These are phyloP conservation scores for Aspergillus sp. DNA, from an alignment of 2,329 filamentous ascomycete genomes.

Conservation along the genomic window DNA sequence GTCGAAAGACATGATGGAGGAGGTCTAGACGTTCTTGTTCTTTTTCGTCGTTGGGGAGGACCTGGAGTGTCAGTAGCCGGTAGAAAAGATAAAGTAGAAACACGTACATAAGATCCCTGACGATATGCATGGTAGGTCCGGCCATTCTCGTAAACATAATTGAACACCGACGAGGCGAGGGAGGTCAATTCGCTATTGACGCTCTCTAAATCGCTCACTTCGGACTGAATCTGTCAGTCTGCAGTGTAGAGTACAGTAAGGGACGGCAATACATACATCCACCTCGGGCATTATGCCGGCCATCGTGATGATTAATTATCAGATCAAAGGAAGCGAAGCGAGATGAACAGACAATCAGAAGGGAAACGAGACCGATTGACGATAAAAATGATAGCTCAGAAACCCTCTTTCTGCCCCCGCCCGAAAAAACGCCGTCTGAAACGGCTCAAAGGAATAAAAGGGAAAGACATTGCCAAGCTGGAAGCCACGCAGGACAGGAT, in stretches of 20 bases:
- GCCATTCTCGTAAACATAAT: constrained; percentile 26
- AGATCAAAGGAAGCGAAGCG: not conserved
- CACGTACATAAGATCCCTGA: constrained; percentile 12
- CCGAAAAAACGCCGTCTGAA: no score
- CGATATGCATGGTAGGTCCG: constrained; percentile 28
- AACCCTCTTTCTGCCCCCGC: no score
- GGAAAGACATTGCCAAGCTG: no score
- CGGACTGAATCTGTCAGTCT: not conserved
- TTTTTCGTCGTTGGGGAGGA: constrained; percentile 5
- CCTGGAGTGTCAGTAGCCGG: not conserved
- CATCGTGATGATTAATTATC: not conserved
- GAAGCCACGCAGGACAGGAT: no score
- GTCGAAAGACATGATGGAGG: constrained; percentile 24
- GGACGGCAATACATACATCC: not conserved
- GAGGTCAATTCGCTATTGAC: constrained; percentile 15
- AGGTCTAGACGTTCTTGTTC: constrained; percentile 5
- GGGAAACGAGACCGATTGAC: no score
- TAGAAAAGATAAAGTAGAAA: not conserved
- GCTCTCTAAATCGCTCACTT: constrained; percentile 7
- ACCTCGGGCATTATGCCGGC: not conserved
- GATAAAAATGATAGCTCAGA: no score
- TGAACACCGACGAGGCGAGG: constrained; percentile 11
- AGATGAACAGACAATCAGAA: no score
- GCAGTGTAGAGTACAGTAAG: not conserved
- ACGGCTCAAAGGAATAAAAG: no score